phyloP scores from a whole-genome alignment of 2,329 filamentous ascomycete genomes.

The Alternaria atra region DNA sequence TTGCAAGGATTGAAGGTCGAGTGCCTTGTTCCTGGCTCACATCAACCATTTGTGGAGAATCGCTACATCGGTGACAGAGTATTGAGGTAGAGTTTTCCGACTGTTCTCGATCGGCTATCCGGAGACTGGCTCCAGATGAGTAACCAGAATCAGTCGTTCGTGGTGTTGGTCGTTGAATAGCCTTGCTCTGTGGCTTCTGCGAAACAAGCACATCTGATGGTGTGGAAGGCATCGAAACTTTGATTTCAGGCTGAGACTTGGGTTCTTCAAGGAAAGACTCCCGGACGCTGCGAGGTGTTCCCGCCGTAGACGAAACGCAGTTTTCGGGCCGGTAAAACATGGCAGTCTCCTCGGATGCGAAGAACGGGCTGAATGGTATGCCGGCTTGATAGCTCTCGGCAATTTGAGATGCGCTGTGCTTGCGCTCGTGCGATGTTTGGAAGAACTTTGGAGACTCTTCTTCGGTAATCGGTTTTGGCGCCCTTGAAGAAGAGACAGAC shows the following conservation, averaged over 20 bases:
- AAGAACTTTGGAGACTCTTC: constrained; percentile 23
- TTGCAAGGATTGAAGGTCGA: not conserved
- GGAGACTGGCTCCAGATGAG: constrained; percentile 49
- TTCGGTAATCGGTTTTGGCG: not conserved
- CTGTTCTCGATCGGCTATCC: constrained; percentile 14
- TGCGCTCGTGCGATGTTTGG: constrained; percentile 31
- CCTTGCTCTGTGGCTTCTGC: constrained; percentile 14
- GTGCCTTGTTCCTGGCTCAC: not conserved
- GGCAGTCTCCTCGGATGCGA: not conserved
- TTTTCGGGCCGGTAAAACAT: not conserved
- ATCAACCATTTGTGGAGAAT: constrained; percentile 8
- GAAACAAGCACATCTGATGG: constrained; percentile 11
- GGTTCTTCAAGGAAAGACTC: constrained; percentile 30
- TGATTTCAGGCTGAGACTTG: constrained; percentile 10
- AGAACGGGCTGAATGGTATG: constrained; percentile 39
- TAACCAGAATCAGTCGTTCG: constrained; percentile 52
- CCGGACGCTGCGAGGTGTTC: constrained; percentile 34
- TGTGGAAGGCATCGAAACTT: constrained; percentile 12
- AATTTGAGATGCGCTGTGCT: constrained; percentile 28
- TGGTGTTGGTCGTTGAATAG: constrained; percentile 33
- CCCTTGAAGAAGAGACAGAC: constrained; percentile 7
- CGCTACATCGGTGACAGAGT: constrained; percentile 13
- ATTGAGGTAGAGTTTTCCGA: constrained; percentile 18
- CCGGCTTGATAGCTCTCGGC: constrained; percentile 44
- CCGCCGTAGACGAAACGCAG: constrained; percentile 14